Base-by-base conservation (phyloP, 2,329 filamentous ascomycete species). In the Colletotrichum somersetense region DNA sequence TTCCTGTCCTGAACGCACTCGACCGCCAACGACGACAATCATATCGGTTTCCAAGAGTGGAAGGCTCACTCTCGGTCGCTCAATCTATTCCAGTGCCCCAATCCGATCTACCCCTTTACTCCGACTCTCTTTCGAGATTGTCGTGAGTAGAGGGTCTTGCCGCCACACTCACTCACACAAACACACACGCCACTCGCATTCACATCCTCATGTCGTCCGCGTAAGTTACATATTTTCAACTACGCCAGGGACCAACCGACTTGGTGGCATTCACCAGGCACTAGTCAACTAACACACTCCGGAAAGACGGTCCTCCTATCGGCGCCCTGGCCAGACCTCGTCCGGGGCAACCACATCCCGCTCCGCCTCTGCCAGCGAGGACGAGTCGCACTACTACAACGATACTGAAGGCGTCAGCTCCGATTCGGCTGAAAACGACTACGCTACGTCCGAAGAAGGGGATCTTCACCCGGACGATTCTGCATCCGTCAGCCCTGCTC, bases 381-480 rank as follows among this genome's bases (percentile, higher is more conserved):
- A 83, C 64, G 81, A 82, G 20, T 81, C 80, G 18, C 42, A 30
- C 18, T 83, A 82, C 46, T 78, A 77, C 23, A 77, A 77, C 57
- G 78, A 79, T 35, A 79, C 79, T 59, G 76, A 78, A 55, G 78
- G 81, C 35, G 76, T 78, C 59, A 74, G 63, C 74, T 78, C 78
- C 5, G 78, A 81, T 23, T 70, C 66, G 20, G 72, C 79, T 74
- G 76, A 80, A 53, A 76, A 77, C 71, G 79, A 85, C 67, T 79
- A 80, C 62, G 79, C 80, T 73, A 77, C 77, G 62, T 82, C 84
- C 74, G 86, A 85, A 77, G 87, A 88, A 46, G 76, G 90, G 74
- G 85, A 88, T 2, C 89, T 72, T 7, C 55, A 62, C 20, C 70
- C 89, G 18, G 86, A 85, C 44, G 89, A 91, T 77, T 91, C 89